Conservation (phyloP, 148 eudicot species). For the Persicaria tinctoria region DNA sequence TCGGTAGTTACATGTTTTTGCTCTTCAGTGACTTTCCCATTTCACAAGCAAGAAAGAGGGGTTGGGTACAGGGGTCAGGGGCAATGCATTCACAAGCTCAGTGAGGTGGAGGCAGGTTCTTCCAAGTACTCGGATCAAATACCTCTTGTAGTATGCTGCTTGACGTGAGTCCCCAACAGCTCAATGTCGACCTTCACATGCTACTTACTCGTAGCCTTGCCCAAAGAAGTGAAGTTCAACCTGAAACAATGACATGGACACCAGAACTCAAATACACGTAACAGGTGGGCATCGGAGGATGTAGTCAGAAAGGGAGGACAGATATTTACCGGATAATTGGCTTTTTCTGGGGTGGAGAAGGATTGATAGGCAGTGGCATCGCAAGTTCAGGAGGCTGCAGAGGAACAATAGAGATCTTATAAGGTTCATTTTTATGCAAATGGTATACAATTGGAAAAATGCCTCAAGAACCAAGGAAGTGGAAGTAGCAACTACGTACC, state of each 20-base stretch:
- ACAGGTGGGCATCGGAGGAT: background rate
- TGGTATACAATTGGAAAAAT: background rate
- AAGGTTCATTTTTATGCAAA: background rate
- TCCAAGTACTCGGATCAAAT: background rate
- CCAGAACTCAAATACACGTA: background rate
- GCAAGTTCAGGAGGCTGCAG: constrained; percentile 45
- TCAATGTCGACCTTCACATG: background rate
- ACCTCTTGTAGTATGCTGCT: background rate
- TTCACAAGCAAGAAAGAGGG: background rate
- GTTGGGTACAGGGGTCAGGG: background rate
- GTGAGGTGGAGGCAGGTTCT: background rate
- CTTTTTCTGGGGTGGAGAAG: constrained; percentile 30
- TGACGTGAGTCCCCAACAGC: too few species aligned
- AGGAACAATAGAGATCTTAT: background rate
- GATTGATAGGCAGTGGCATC: constrained; percentile 29
- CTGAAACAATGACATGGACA: constrained; percentile 9
- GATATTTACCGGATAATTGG: constrained; percentile 46
- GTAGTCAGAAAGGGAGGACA: background rate
- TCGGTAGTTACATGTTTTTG: constrained; percentile 1
- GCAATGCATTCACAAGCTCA: background rate
- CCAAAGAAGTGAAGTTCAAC: constrained; percentile 16
- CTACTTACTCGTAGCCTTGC: constrained; percentile 14
- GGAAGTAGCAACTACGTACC: too few species aligned
- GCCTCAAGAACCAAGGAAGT: too few species aligned
- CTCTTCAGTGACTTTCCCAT: background rate